Percentiles rank a stretch among this genome's conserved stretches.
phyloP scores from a whole-genome alignment of 2,329 filamentous ascomycete species.

The Talaromyces islandicus region DNA sequence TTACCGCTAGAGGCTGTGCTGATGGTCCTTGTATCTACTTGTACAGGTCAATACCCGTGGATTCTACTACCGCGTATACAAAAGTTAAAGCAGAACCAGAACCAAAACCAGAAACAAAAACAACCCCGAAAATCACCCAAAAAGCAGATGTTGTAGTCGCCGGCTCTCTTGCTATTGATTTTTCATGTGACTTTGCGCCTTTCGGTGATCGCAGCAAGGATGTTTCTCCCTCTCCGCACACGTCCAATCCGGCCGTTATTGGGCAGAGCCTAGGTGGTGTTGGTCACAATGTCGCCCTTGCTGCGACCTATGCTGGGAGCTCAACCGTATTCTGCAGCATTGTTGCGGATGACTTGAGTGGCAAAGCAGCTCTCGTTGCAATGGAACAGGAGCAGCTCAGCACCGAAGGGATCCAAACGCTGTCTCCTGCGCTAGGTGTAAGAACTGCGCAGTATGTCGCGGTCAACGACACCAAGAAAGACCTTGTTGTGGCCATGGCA shows the following conservation, averaged over 20 bases:
- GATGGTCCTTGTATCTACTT: constrained; percentile 30
- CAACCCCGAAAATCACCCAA: constrained; percentile 11
- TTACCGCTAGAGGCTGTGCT: constrained; percentile 17
- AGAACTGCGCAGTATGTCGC: constrained; percentile 89
- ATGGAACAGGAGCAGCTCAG: constrained; percentile 56
- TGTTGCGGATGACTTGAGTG: constrained; percentile 73
- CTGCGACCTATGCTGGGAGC: constrained; percentile 64
- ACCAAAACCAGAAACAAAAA: background rate
- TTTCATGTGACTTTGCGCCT: constrained; percentile 71
- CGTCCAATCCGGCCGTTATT: constrained; percentile 80
- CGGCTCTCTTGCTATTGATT: constrained; percentile 82
- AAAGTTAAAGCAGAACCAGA: constrained; percentile 3
- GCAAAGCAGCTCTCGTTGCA: constrained; percentile 63
- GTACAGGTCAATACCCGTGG: constrained; percentile 32
- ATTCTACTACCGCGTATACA: constrained; percentile 16
- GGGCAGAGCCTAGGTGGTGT: constrained; percentile 83
- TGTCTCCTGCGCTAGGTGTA: constrained; percentile 47
- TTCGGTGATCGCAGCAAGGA: constrained; percentile 28
- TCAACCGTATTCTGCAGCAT: constrained; percentile 71
- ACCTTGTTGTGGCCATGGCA: constrained; percentile 87
- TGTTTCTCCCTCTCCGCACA: constrained; percentile 51
- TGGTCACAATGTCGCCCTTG: constrained; percentile 83
- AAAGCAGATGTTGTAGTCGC: constrained; percentile 71
- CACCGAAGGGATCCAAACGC: constrained; percentile 58
- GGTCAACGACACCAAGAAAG: constrained; percentile 76